These are phyloP conservation scores for Periglandula ipomoeae DNA, from an alignment of 2,329 filamentous ascomycete species.

Conservation along the genomic window DNA sequence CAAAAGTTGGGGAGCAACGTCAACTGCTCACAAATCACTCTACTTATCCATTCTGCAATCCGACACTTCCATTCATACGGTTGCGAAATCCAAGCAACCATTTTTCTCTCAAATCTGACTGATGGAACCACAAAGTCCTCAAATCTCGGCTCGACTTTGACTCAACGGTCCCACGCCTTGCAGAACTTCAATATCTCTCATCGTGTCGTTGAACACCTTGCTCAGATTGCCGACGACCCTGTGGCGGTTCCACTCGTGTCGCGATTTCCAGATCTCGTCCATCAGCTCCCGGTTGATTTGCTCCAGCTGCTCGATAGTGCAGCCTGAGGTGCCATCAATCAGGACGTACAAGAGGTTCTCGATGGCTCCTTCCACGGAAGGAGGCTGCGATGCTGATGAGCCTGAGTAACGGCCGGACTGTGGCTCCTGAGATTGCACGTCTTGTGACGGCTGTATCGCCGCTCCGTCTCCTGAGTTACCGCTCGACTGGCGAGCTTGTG, in stretches of 20 bases:
- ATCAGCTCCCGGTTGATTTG: constrained; percentile 87
- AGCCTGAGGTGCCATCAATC: constrained; percentile 60
- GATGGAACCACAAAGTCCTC: not conserved
- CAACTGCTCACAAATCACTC: not conserved
- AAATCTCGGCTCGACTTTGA: constrained; percentile 22
- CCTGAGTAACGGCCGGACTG: constrained; percentile 18
- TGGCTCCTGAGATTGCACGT: constrained; percentile 15
- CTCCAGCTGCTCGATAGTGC: constrained; percentile 88
- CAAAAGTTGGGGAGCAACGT: not conserved
- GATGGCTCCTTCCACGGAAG: constrained; percentile 40
- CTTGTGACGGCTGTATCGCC: constrained; percentile 21
- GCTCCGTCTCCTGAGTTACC: constrained; percentile 22
- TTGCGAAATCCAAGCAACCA: not conserved
- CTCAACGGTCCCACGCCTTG: constrained; percentile 36
- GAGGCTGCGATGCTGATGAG: constrained; percentile 34
- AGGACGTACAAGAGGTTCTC: constrained; percentile 52
- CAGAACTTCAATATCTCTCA: constrained; percentile 55
- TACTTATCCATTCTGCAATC: not conserved
- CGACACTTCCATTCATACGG: not conserved
- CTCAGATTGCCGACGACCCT: constrained; percentile 56
- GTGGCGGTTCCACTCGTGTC: constrained; percentile 76
- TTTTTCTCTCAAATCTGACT: not conserved
- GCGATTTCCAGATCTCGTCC: constrained; percentile 75
- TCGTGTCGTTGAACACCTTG: constrained; percentile 66
- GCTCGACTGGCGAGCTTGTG: constrained; percentile 18